These are phyloP conservation scores for Cladosporium sp. DNA, from an alignment of 2,329 filamentous ascomycete species.

Conservation along the genomic window DNA sequence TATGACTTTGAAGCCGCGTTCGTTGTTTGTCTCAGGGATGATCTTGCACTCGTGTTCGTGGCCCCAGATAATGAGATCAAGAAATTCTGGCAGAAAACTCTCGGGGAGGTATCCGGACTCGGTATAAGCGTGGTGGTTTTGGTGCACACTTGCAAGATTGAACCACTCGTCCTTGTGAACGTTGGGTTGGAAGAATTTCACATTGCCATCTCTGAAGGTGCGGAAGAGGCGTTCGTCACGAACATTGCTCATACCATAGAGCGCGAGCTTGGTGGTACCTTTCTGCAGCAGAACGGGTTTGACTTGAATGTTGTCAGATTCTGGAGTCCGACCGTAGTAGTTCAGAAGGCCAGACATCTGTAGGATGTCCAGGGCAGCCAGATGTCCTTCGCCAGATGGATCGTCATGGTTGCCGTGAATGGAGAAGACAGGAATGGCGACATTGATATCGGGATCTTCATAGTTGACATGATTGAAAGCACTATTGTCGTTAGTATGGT, in stretches of 20 bases:
- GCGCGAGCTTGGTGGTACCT: conserved; percentile 81
- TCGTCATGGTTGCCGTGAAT: conserved; percentile 99
- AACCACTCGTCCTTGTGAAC: conserved; percentile 87
- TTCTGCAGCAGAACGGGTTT: conserved; percentile 94
- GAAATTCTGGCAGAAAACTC: conserved; percentile 82
- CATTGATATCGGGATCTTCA: conserved; percentile 93
- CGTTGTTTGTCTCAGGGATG: conserved; percentile 74
- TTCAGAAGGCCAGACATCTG: conserved; percentile 90
- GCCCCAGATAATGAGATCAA: conserved; percentile 92
- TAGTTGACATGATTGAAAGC: conserved; percentile 96
- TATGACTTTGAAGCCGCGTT: conserved; percentile 92
- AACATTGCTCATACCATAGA: conserved; percentile 94
- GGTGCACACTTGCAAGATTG: conserved; percentile 90
- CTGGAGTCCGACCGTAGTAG: conserved; percentile 88
- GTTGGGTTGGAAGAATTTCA: conserved; percentile 85
- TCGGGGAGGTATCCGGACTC: conserved; percentile 93
- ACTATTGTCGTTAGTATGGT: conserved; percentile 26
- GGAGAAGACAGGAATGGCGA: conserved; percentile 94
- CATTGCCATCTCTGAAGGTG: conserved; percentile 87
- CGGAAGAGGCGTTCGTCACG: conserved; percentile 91
- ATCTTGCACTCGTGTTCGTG: conserved; percentile 97
- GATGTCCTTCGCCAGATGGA: conserved; percentile 91
- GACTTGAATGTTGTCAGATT: conserved; percentile 88
- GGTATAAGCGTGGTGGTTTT: conserved; percentile 91
- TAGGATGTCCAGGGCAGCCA: conserved; percentile 83